phyloP scores from a whole-genome alignment of 441 rosid species.

The Biscutella auriculata region DNA sequence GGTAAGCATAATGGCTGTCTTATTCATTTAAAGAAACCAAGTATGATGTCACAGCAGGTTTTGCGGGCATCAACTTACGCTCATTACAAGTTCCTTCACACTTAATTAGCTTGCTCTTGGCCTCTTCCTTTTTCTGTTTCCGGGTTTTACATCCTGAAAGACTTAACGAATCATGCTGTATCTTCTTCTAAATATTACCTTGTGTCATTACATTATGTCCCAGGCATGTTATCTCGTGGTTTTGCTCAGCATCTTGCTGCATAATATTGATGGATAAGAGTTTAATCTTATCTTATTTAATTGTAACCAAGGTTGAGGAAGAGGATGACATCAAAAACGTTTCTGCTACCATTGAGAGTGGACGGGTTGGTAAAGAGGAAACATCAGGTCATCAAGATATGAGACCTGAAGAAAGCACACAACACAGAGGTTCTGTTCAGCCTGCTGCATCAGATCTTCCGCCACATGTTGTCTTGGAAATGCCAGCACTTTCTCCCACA shows the following conservation, averaged over 20 bases:
- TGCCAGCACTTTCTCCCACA: slow-evolving; percentile 99
- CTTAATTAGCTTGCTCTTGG: background rate
- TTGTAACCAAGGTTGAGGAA: slow-evolving; percentile 71
- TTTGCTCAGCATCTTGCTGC: slow-evolving; percentile 4
- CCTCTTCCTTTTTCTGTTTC: slow-evolving; percentile 15
- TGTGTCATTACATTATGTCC: slow-evolving; percentile 1
- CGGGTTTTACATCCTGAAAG: background rate
- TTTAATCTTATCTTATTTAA: slow-evolving; percentile 21
- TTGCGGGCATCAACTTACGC: background rate
- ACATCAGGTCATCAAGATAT: slow-evolving; percentile 29
- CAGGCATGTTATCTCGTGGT: background rate
- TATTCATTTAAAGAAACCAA: background rate
- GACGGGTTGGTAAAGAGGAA: slow-evolving; percentile 39
- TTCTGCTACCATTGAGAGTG: slow-evolving; percentile 36
- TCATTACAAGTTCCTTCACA: background rate
- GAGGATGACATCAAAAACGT: slow-evolving; percentile 61
- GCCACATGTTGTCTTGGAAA: slow-evolving; percentile 68
- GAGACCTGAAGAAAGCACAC: slow-evolving; percentile 26
- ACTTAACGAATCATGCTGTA: background rate
- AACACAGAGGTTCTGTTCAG: slow-evolving; percentile 33
- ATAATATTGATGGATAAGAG: background rate
- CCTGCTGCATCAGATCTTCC: slow-evolving; percentile 47
- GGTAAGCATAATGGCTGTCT: slow-evolving; percentile 31
- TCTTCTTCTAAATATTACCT: slow-evolving; percentile 9
- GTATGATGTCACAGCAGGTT: slow-evolving; percentile 1